Base-by-base conservation (phyloP, 2,329 filamentous ascomycete genomes). In the Aspergillus spinulosporus region DNA sequence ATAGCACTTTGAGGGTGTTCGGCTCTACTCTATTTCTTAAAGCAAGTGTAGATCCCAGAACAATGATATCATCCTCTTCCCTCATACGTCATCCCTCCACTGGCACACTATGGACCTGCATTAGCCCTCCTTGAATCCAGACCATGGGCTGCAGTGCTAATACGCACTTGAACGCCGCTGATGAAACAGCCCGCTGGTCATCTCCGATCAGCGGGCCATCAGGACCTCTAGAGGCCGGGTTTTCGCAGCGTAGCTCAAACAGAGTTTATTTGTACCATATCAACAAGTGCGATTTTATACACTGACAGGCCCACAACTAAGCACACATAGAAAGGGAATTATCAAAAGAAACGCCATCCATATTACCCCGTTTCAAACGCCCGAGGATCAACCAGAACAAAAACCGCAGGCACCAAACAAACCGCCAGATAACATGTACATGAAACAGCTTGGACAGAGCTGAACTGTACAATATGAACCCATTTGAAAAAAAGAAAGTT, bases 291-390 rank as follows among this genome's bases (percentile, higher is more conserved):
- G 34, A 21, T 21, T 21, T 21, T 21, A 21, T 21, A 21, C 21
- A 21, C 21, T 21, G 21, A 21, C 21, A 21, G 21, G 21, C 21
- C 21, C 21, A 21, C 21, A 21, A 21, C 21, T 21, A 21, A 21
- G 21, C 21, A 21, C 21, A 21, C 21, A 21, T 21, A 21, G 21
- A 21, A 21, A 21, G 21, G 21, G 21, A 21, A 21, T 21, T 21
- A 21, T 21, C 21, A 21, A 21, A 21, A 21, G 21, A 46, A 60
- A 47, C 31, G 58, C 61, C 61, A 51, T 50, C 55, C 50, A 52
- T 46, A 59, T 57, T 51, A 53, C 55, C 21, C 21, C 56, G 50
- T 39, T 62, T 54, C 60, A 58, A 64, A 55, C 60, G 58, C 62
- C 59, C 49, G 49, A 58, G 31, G 49, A 52, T 40, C 14, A 46